phyloP scores from a whole-genome alignment of 140 eudicot genomes.

The Cichorium intybus region DNA sequence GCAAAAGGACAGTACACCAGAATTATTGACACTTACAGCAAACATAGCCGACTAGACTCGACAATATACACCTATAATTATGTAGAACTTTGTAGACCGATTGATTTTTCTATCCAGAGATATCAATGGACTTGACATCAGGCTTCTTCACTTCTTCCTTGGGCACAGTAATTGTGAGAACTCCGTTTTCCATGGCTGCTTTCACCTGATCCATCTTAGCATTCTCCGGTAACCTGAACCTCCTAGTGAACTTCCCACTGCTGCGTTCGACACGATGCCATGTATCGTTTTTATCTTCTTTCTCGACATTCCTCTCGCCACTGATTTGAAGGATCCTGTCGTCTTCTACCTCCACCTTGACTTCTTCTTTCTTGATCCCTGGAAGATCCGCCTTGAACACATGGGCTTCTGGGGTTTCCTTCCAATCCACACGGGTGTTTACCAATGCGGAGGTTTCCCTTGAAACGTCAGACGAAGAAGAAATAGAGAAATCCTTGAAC shows the following conservation, averaged over 20 bases:
- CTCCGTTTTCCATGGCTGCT: not conserved
- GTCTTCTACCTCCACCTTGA: slow-evolving; percentile 20
- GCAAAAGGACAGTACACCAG: not conserved
- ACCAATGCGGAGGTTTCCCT: slow-evolving; percentile 1
- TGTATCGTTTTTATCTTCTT: slow-evolving; percentile 25
- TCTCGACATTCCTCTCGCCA: slow-evolving; percentile 29
- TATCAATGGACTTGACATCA: slow-evolving; percentile 22
- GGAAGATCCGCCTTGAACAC: slow-evolving; percentile 33
- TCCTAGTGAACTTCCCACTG: slow-evolving; percentile 23
- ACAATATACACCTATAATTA: not conserved
- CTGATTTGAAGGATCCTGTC: slow-evolving; percentile 22
- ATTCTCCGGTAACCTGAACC: slow-evolving; percentile 33
- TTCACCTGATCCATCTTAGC: slow-evolving; percentile 26
- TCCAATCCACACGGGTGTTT: slow-evolving; percentile 26
- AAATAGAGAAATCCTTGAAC: not conserved
- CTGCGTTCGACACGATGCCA: slow-evolving; percentile 30
- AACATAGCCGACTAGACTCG: not conserved
- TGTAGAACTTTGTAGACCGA: not conserved
- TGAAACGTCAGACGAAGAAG: not conserved
- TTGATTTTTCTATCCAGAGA: slow-evolving; percentile 23
- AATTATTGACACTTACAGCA: not conserved
- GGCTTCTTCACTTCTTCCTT: slow-evolving; percentile 27
- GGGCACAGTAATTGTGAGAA: not conserved
- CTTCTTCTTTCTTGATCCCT: slow-evolving; percentile 31
- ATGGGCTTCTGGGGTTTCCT: slow-evolving; percentile 30